Conservation (phyloP, 73 alveolate genomes). For the Breviolum minutum region DNA sequence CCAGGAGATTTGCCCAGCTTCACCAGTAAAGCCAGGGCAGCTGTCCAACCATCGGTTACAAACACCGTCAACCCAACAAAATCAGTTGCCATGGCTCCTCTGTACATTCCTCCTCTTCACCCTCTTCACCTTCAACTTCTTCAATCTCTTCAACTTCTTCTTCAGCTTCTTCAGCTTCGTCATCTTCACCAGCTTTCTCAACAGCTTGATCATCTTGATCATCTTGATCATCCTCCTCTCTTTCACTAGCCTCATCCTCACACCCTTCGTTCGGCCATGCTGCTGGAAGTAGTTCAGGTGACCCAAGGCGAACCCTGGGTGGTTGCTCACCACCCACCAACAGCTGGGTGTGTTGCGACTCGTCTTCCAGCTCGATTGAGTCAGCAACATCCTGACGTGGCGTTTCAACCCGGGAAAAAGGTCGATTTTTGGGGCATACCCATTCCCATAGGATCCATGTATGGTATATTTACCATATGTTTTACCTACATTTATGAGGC, state of each 20-base stretch:
- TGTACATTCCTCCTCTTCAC: neutral
- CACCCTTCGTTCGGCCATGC: neutral
- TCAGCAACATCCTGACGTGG: neutral
- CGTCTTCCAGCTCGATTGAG: neutral
- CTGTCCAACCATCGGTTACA: neutral
- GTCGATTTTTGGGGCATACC: no score
- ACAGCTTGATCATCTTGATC: neutral
- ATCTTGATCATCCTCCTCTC: neutral
- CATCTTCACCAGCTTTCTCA: neutral
- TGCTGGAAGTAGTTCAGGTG: conserved; percentile 9
- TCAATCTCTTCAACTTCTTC: neutral
- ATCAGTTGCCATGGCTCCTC: neutral
- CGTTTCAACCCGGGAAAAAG: no score
- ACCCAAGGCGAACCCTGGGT: neutral
- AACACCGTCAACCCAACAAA: neutral
- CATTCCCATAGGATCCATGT: no score
- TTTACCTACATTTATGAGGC: no score
- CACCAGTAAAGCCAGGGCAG: no score
- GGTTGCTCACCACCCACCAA: no score
- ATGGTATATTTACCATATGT: no score
- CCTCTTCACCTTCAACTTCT: neutral
- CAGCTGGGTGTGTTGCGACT: neutral
- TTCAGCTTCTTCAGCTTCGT: neutral
- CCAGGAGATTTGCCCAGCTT: no score
- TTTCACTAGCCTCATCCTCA: neutral